A percentile compares a stretch with the other conserved stretches of the same genome.
phyloP scores from a whole-genome alignment of 2,329 filamentous ascomycete genomes.

The Xylaria sp. region DNA sequence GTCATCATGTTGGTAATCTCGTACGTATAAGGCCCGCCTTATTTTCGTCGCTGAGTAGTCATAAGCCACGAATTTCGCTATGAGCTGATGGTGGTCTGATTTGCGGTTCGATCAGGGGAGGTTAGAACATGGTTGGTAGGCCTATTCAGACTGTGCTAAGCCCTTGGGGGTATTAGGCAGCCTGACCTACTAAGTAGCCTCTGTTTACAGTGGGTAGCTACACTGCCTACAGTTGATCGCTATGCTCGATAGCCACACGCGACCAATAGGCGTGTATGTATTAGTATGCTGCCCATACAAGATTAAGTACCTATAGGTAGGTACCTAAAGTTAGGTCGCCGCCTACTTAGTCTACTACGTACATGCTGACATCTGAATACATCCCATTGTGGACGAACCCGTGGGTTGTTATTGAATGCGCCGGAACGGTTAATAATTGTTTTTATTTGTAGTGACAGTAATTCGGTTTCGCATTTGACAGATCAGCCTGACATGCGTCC shows the following conservation, averaged over 20 bases:
- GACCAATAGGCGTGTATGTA: neutral
- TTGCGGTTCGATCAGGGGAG: conserved; percentile 7
- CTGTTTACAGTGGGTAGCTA: neutral
- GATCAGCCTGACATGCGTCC: neutral
- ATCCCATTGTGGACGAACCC: neutral
- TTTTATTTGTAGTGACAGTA: neutral
- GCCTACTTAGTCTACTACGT: no score
- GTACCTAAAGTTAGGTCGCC: neutral
- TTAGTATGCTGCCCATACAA: neutral
- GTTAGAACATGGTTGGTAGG: conserved; percentile 3
- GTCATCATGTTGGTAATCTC: neutral
- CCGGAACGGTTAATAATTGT: neutral
- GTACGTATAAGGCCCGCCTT: conserved; percentile 13
- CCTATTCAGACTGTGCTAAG: conserved; percentile 1
- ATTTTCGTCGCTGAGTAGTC: conserved; percentile 17
- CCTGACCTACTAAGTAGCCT: no score
- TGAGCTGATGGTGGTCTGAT: conserved; percentile 31
- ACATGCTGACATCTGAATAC: neutral
- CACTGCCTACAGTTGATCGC: neutral
- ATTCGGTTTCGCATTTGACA: neutral
- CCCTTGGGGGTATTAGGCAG: neutral
- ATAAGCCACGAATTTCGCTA: conserved; percentile 9
- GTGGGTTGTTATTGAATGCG: neutral
- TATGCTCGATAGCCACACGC: neutral
- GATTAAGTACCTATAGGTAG: neutral